phyloP scores from a whole-genome alignment of 495 filamentous ascomycete genomes.

The Neurospora sp. region DNA sequence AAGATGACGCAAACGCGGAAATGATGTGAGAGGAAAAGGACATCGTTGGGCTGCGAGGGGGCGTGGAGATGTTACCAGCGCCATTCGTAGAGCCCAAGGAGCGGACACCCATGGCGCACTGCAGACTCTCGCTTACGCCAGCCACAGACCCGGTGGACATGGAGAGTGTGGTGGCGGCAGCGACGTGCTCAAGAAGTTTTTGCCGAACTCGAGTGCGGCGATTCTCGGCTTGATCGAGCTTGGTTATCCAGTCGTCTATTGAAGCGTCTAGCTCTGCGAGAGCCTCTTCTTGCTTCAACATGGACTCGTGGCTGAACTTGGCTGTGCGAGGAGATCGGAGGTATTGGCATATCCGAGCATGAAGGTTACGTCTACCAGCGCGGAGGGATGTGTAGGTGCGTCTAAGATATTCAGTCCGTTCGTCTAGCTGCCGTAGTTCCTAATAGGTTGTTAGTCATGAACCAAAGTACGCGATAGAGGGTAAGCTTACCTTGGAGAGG shows the following conservation, averaged over 20 bases:
- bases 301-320: slow-evolving; percentile 54
- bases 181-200: slow-evolving; percentile 66
- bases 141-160: slow-evolving; percentile 17
- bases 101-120: slow-evolving; percentile 29
- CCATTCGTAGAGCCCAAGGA: slow-evolving; percentile 18
- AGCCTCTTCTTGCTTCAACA: slow-evolving; percentile 67
- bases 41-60: slow-evolving; percentile 33
- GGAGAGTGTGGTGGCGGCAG: slow-evolving; percentile 43
- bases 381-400: slow-evolving; percentile 59
- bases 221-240: slow-evolving; percentile 68
- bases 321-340: slow-evolving; percentile 51
- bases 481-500: slow-evolving; percentile 44
- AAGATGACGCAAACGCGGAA: slow-evolving; percentile 20
- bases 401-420: slow-evolving; percentile 60
- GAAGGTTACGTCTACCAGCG: slow-evolving; percentile 55
- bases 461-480: neutral
- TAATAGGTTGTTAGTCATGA: slow-evolving; percentile 8
- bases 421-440: slow-evolving; percentile 61
- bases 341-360: slow-evolving; percentile 58
- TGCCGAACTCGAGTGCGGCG: slow-evolving; percentile 58
- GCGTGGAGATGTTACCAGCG: slow-evolving; percentile 35
- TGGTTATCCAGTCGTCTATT: slow-evolving; percentile 65
- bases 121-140: slow-evolving; percentile 29
- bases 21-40: slow-evolving; percentile 17
- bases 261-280: slow-evolving; percentile 59